phyloP scores from a whole-genome alignment of 345 rosid species.

The Pistacia vera region DNA sequence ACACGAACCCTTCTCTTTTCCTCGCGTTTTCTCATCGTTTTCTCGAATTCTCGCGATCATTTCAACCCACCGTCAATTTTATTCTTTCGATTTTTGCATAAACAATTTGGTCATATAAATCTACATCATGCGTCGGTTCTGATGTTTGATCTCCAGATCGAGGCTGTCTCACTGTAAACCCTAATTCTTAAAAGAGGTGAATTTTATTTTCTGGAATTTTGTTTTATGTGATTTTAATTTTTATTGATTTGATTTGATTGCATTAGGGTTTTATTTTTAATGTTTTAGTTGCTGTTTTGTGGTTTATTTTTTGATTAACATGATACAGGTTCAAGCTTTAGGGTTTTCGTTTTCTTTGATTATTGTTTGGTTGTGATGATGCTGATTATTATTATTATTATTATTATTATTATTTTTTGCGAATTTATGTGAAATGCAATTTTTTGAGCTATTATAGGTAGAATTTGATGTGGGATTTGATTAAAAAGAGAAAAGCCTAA shows the following conservation, averaged over 20 bases:
- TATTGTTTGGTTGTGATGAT: not conserved
- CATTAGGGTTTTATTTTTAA: not conserved
- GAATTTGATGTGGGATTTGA: not conserved
- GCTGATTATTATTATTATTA: not conserved
- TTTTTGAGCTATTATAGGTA: not conserved
- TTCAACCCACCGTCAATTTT: slow-evolving; percentile 11
- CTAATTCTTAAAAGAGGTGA: slow-evolving; percentile 17
- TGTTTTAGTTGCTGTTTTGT: not conserved
- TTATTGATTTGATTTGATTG: not conserved
- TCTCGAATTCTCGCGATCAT: slow-evolving; percentile 18
- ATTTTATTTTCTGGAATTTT: not conserved
- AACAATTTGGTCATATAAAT: not conserved
- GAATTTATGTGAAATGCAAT: not conserved
- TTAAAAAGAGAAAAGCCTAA: not conserved
- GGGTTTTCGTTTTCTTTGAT: not conserved
- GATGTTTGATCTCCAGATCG: slow-evolving; percentile 28
- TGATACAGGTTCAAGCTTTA: not conserved
- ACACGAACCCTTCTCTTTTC: not conserved
- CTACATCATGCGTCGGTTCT: not conserved
- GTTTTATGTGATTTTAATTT: not conserved
- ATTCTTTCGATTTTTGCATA: not conserved
- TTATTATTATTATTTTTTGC: not conserved
- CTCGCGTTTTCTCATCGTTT: not conserved
- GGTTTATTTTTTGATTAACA: not conserved
- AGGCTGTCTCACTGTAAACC: slow-evolving; percentile 8